Evolutionary conservation across 176 grass and related monocot genomes (phyloP).

Genomic region (Poa annua): DNA sequence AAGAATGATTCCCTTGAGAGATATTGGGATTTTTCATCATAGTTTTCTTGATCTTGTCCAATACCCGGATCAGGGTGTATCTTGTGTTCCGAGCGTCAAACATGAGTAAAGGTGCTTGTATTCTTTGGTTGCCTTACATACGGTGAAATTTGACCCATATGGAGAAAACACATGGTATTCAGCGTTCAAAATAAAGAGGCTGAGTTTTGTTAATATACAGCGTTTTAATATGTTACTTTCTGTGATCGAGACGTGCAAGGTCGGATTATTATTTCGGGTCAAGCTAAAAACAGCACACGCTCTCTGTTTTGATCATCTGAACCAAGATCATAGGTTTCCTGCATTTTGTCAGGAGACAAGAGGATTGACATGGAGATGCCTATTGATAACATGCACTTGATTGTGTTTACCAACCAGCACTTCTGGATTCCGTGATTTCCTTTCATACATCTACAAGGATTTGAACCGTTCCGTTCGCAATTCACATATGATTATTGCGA

Average conservation of each 20-base stretch:
- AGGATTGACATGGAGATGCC: conserved; percentile 8
- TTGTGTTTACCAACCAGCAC: conserved; percentile 8
- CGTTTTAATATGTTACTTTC: background rate
- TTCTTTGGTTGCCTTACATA: conserved; percentile 11
- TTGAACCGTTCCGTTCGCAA: background rate
- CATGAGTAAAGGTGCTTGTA: conserved; percentile 7
- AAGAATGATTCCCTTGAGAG: background rate
- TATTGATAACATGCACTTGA: conserved; percentile 23
- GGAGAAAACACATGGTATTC: no score
- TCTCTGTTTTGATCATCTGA: conserved; percentile 7
- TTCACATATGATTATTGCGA: background rate
- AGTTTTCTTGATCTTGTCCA: conserved; percentile 15
- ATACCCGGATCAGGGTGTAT: conserved; percentile 12
- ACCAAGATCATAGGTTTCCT: background rate
- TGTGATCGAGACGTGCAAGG: background rate
- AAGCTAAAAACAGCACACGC: background rate
- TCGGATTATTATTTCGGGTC: background rate
- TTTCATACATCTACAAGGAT: background rate
- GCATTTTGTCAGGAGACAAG: conserved; percentile 34
- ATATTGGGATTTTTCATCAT: conserved; percentile 31
- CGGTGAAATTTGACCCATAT: background rate
- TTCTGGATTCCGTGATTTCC: background rate
- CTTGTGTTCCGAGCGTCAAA: conserved; percentile 28
- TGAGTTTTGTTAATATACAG: background rate
- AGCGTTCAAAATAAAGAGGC: no score